Conservation (phyloP, 2,329 filamentous ascomycete species). For the Lecanicillium sp. region DNA sequence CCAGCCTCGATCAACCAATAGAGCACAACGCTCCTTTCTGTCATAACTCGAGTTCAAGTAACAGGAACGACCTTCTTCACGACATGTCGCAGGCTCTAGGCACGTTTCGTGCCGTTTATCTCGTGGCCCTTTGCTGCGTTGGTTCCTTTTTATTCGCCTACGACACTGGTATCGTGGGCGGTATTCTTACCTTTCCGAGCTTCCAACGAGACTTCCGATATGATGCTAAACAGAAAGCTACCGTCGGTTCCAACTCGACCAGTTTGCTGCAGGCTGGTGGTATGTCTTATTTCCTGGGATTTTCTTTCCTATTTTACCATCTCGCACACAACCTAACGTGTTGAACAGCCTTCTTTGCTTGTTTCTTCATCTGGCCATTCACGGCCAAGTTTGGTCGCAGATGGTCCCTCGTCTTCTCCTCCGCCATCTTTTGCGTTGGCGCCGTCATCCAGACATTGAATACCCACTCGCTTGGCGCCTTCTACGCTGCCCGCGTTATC, state of each 20-base stretch:
- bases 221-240: not conserved
- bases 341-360: conserved; percentile 7
- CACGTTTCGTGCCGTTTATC: conserved; percentile 28
- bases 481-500: conserved; percentile 22
- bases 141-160: conserved; percentile 15
- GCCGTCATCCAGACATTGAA: conserved; percentile 30
- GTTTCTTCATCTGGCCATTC: conserved; percentile 3
- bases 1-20: too few relatives aligned
- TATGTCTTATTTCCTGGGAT: too few relatives aligned
- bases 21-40: too few relatives aligned
- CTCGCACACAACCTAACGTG: too few relatives aligned
- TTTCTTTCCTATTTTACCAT: too few relatives aligned
- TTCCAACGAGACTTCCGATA: conserved; percentile 10
- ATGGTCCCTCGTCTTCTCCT: conserved; percentile 15
- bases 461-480: conserved; percentile 19
- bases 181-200: conserved; percentile 9
- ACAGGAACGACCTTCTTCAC: too few relatives aligned
- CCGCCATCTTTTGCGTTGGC: conserved; percentile 27
- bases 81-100: too few relatives aligned
- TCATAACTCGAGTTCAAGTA: too few relatives aligned
- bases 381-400: conserved; percentile 3
- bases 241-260: conserved; percentile 3
- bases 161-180: not conserved
- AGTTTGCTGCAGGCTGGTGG: conserved; percentile 5
- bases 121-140: conserved; percentile 28